A percentile compares a stretch with the other conserved stretches of the same genome.
Evolutionary conservation across 1,284 basidiomycete genomes (phyloP).

Genomic region (Hypsizygus ulmarius): DNA sequence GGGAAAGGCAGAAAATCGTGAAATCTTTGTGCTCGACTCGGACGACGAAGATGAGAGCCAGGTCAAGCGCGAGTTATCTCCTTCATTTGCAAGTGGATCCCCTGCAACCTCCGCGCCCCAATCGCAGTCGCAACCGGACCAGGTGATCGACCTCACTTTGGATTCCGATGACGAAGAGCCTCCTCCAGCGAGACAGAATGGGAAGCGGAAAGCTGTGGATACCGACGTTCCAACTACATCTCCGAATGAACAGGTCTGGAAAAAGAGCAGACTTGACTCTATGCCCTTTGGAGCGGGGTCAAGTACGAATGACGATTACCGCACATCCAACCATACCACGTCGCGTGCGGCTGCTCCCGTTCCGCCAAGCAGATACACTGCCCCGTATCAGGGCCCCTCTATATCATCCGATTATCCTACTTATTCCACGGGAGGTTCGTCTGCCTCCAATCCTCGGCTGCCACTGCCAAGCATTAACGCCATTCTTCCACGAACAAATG

Average conservation of each 20-base stretch:
- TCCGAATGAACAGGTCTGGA: slow-evolving; percentile 67
- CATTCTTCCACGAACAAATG: slow-evolving; percentile 17
- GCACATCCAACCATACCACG: slow-evolving; percentile 2
- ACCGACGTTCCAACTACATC: slow-evolving; percentile 42
- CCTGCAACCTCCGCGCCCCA: slow-evolving; percentile 21
- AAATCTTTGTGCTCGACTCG: slow-evolving; percentile 75
- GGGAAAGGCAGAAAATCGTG: slow-evolving; percentile 47
- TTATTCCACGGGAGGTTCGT: slow-evolving; percentile 6
- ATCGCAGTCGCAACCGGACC: slow-evolving; percentile 28
- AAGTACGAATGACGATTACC: slow-evolving; percentile 13
- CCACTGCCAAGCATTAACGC: slow-evolving; percentile 19
- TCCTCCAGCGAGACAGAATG: slow-evolving; percentile 27
- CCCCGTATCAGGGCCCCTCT: slow-evolving; percentile 9
- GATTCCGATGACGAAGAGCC: slow-evolving; percentile 66
- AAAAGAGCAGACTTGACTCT: slow-evolving; percentile 58
- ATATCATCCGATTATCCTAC: slow-evolving; percentile 8
- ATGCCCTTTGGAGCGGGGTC: slow-evolving; percentile 8
- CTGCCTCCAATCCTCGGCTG: slow-evolving; percentile 6
- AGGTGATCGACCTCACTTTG: slow-evolving; percentile 77
- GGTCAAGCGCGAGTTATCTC: slow-evolving; percentile 70
- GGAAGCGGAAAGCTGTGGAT: slow-evolving; percentile 60
- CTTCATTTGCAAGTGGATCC: slow-evolving; percentile 48
- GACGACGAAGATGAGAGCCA: slow-evolving; percentile 74
- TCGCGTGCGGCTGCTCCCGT: slow-evolving; percentile 11
- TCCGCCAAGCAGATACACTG: slow-evolving; percentile 14